Conservation (phyloP, 2,329 filamentous ascomycete genomes). For the Botrytis tulipae region DNA sequence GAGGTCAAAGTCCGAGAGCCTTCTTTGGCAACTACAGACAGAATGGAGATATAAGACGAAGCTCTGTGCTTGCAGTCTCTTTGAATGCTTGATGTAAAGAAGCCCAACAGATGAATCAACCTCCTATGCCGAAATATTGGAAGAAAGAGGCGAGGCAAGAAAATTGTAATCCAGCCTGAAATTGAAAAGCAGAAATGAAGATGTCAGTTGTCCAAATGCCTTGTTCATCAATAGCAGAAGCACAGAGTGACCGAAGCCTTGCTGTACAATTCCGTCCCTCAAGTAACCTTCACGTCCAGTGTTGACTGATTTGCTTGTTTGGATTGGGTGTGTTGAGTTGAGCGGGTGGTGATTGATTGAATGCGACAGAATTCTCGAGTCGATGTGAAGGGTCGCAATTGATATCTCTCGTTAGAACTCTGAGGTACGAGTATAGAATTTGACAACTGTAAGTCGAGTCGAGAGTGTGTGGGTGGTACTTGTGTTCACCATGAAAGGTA, state of each 20-base stretch:
- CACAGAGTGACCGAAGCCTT: slow-evolving; percentile 13
- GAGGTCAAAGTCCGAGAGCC: slow-evolving; percentile 37
- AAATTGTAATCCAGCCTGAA: slow-evolving; percentile 18
- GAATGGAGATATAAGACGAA: slow-evolving; percentile 54
- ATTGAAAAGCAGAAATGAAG: slow-evolving; percentile 20
- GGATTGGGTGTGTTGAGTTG: background rate
- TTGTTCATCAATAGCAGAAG: slow-evolving; percentile 15
- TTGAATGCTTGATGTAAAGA: slow-evolving; percentile 28
- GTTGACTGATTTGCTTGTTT: background rate
- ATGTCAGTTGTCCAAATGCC: slow-evolving; percentile 18
- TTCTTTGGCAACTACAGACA: slow-evolving; percentile 39
- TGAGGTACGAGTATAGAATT: background rate
- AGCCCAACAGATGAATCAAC: slow-evolving; percentile 19
- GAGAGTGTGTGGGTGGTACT: background rate
- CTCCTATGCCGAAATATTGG: slow-evolving; percentile 17
- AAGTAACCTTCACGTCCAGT: background rate
- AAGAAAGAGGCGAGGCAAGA: slow-evolving; percentile 15
- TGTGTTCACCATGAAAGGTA: background rate
- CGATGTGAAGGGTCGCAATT: slow-evolving; percentile 10
- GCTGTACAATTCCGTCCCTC: slow-evolving; percentile 16
- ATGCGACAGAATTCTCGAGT: slow-evolving; percentile 4
- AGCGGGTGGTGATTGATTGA: background rate
- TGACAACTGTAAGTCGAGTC: background rate
- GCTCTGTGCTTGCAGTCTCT: slow-evolving; percentile 60
- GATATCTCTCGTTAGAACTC: background rate